Percentiles rank a stretch among this genome's conserved stretches.
phyloP scores from a whole-genome alignment of 495 filamentous ascomycete species.

The Aspergillus bridgeri region DNA sequence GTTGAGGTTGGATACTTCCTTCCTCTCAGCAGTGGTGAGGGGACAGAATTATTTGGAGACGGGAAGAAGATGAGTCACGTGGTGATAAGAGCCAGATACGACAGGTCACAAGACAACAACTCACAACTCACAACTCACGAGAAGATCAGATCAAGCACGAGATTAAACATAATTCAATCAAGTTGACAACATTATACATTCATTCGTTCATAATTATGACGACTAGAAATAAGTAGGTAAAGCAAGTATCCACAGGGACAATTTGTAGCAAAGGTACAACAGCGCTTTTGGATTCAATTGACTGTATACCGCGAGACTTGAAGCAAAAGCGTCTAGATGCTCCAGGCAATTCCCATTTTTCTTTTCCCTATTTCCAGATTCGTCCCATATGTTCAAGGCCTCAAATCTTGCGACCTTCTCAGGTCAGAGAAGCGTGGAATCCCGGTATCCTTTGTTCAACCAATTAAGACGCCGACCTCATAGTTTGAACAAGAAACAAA shows the following conservation, averaged over 20 bases:
- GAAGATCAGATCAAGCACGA: too few relatives aligned
- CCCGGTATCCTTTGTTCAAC: conserved; percentile 19
- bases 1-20: neutral
- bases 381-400: conserved; percentile 26
- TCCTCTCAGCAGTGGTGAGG: neutral
- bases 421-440: conserved; percentile 19
- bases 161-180: too few relatives aligned
- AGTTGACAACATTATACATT: neutral
- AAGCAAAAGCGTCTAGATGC: conserved; percentile 17
- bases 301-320: conserved; percentile 29
- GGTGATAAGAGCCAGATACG: conserved; percentile 1
- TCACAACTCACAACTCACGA: too few relatives aligned
- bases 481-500: conserved; percentile 20
- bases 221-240: too few relatives aligned
- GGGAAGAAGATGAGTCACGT: conserved; percentile 4
- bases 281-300: conserved; percentile 24
- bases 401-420: conserved; percentile 18
- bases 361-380: conserved; percentile 18
- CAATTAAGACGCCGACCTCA: conserved; percentile 33
- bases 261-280: conserved; percentile 14
- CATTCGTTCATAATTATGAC: conserved; percentile 1
- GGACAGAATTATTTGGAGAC: neutral
- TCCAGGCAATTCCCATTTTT: conserved; percentile 15
- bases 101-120: neutral
- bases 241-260: neutral